phyloP scores from a whole-genome alignment of 495 filamentous ascomycete genomes.

The Penicillium chermesinum region DNA sequence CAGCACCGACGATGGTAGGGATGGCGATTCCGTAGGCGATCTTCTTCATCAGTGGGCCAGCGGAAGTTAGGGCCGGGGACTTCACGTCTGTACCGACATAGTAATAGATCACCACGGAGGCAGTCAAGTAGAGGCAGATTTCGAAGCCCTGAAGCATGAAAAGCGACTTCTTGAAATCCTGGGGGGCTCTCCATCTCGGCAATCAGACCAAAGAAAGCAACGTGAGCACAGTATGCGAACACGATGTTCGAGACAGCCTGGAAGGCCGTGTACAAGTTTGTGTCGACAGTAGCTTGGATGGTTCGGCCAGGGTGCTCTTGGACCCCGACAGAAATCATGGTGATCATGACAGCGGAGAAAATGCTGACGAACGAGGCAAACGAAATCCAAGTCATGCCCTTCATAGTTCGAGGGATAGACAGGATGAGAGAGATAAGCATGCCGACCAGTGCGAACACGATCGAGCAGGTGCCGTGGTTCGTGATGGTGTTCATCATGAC shows the following conservation, averaged over 20 bases:
- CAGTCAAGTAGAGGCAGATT: constrained; percentile 61
- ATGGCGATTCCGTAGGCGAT: constrained; percentile 74
- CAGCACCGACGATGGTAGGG: constrained; percentile 64
- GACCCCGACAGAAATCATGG: constrained; percentile 67
- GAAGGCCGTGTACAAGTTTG: constrained; percentile 35
- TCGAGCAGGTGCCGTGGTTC: constrained; percentile 59
- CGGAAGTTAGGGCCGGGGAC: constrained; percentile 67
- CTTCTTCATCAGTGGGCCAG: constrained; percentile 59
- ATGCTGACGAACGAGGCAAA: constrained; percentile 58
- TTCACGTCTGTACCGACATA: constrained; percentile 62
- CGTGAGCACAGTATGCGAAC: constrained; percentile 57
- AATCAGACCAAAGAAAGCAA: constrained; percentile 73
- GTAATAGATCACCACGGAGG: constrained; percentile 65
- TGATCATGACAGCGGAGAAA: constrained; percentile 60
- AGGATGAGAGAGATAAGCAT: constrained; percentile 56
- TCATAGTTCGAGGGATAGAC: constrained; percentile 61
- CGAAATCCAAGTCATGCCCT: constrained; percentile 54
- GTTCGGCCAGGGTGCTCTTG: constrained; percentile 27
- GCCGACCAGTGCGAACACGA: constrained; percentile 62
- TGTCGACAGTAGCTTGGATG: constrained; percentile 27
- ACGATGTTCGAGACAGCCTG: constrained; percentile 48
- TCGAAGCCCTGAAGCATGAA: constrained; percentile 59
- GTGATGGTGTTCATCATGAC: constrained; percentile 66
- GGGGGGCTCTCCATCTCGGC: constrained; percentile 68
- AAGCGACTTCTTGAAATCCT: constrained; percentile 63